Evolutionary conservation across 1,139 yeast genomes (phyloP), one percentile per base, ranked within the genome.

Genomic region (Saccharomyces pastorianus): DNA sequence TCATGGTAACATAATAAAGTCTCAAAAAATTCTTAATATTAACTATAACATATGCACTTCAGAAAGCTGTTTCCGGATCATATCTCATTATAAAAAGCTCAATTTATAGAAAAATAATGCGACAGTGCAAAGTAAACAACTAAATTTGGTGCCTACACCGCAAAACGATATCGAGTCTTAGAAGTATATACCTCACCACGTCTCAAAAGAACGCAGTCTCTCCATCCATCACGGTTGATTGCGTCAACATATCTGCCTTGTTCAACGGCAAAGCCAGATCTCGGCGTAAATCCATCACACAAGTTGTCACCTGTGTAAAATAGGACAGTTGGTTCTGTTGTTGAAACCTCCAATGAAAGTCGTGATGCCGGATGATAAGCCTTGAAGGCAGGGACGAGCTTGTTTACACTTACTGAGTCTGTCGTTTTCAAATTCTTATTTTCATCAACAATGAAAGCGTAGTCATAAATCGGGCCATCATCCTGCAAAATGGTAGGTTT

Each of bases 321-420:
- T 66, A 83, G 88, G 73, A 81, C 82, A 2, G 81, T 72, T 2
- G 88, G 88, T 58, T 83, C 88, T 2, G 88, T 83, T 11, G 85
- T 73, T 23, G 69, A 64, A 17, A 79, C 76, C 6, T 65, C 65
- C 47, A 83, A 64, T 47, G 73, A 71, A 49, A 76, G 64, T 9
- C 70, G 65, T 8, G 82, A 68, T 14, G 68, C 68, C 11, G 82
- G 79, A 61, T 77, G 77, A 23, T 70, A 67, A n/a, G 81, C 78
- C 60, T 73, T 76, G 38, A 76, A 71, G 23, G 78, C 68, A 28
- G 70, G 63, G 48, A 64, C 66, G 57, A 80, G 68, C 26, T 66
- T 64, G 5, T 60, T 53, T 17, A 59, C 38, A 55, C 86, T 75
- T 27, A 57, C 50, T 11, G 55, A 47, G 28, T 53, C 52, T 17